Conservation (phyloP, 2,329 filamentous ascomycete species). For the Aspergillus sclerotialis region DNA sequence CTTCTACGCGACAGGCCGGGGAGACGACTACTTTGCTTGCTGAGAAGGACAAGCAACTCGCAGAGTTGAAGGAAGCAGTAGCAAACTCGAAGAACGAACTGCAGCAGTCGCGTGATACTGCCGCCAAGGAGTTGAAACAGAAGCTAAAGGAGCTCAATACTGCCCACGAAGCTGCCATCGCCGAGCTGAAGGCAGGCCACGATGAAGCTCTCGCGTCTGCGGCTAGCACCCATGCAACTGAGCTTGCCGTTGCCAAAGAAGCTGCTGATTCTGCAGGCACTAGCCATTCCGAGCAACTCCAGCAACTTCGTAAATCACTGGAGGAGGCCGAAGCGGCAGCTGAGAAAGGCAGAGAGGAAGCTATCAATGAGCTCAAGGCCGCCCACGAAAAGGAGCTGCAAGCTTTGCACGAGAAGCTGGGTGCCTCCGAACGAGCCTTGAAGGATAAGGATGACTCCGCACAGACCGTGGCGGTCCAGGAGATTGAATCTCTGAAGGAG, state of each 20-base stretch:
- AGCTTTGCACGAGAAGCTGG: slow-evolving; percentile 26
- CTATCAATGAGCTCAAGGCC: slow-evolving; percentile 23
- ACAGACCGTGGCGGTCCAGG: slow-evolving; percentile 26
- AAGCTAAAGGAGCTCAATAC: slow-evolving; percentile 22
- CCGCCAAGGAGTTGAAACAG: slow-evolving; percentile 13
- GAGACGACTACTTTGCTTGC: slow-evolving; percentile 20
- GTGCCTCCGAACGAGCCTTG: slow-evolving; percentile 26
- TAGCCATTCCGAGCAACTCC: slow-evolving; percentile 25
- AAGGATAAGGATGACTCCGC: slow-evolving; percentile 26
- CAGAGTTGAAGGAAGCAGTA: slow-evolving; percentile 25
- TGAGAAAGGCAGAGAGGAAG: slow-evolving; percentile 22
- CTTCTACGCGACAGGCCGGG: slow-evolving; percentile 18
- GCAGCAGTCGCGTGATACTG: slow-evolving; percentile 16
- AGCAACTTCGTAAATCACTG: slow-evolving; percentile 27
- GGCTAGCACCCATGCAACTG: slow-evolving; percentile 24
- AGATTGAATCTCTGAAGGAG: slow-evolving; percentile 29
- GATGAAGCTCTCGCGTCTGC: slow-evolving; percentile 14
- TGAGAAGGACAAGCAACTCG: slow-evolving; percentile 31
- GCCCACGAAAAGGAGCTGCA: slow-evolving; percentile 26
- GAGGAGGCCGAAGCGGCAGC: slow-evolving; percentile 23
- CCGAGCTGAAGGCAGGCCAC: slow-evolving; percentile 8
- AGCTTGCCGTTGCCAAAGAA: slow-evolving; percentile 25
- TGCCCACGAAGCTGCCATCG: slow-evolving; percentile 21
- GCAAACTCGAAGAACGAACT: slow-evolving; percentile 29
- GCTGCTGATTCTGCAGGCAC: slow-evolving; percentile 22